Percentiles rank a stretch among this genome's conserved stretches.
phyloP scores from a whole-genome alignment of 345 rosid genomes.

The Isatis tinctoria region DNA sequence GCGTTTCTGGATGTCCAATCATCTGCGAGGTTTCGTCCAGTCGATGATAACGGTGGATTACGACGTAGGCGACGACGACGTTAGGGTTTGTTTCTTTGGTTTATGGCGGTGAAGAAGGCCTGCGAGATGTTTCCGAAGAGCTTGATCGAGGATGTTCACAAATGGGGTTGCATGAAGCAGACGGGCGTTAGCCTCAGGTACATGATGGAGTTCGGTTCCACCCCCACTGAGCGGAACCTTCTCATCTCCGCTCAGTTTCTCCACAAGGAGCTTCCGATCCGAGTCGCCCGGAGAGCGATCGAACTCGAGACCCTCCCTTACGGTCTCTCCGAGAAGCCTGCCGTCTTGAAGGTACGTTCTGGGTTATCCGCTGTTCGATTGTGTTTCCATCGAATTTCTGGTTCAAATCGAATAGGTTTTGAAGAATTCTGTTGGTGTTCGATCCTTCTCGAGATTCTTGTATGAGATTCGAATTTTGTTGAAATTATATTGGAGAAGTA shows the following conservation, averaged over 20 bases:
- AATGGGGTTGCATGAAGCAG: constrained; percentile 93
- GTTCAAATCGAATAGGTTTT: background rate
- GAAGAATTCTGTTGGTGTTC: background rate
- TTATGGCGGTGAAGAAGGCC: constrained; percentile 76
- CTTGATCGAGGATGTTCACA: constrained; percentile 63
- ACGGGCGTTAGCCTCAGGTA: constrained; percentile 84
- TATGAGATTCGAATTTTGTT: background rate
- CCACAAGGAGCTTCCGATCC: constrained; percentile 82
- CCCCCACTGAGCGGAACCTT: constrained; percentile 58
- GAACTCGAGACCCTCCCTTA: constrained; percentile 84
- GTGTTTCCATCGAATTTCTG: background rate
- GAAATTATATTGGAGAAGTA: background rate
- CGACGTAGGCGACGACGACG: constrained; percentile 16
- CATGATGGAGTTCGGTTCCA: constrained; percentile 95
- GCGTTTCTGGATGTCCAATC: constrained; percentile 25
- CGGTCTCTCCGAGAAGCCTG: constrained; percentile 75
- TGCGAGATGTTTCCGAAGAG: constrained; percentile 53
- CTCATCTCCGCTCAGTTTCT: constrained; percentile 82
- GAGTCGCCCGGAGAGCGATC: constrained; percentile 75
- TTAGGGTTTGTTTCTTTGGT: constrained; percentile 10
- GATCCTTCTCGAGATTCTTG: background rate
- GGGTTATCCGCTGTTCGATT: background rate
- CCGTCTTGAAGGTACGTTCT: constrained; percentile 60
- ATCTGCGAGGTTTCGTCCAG: background rate
- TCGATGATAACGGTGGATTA: constrained; percentile 20